Conservation (phyloP, 1,284 basidiomycete genomes). For the Gomphus bonarii region DNA sequence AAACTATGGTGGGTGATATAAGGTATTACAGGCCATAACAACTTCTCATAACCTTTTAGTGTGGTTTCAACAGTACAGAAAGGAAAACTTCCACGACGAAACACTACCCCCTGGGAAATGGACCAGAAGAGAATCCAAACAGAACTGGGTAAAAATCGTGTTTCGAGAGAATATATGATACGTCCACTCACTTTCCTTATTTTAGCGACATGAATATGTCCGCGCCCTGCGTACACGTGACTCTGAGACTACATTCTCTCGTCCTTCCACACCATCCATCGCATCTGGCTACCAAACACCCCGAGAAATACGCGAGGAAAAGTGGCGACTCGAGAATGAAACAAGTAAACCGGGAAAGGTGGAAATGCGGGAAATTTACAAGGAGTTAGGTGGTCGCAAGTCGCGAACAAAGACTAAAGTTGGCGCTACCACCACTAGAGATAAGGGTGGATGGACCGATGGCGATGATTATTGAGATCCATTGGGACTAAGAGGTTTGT, state of each 20-base stretch:
- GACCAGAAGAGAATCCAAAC: constrained; percentile 78
- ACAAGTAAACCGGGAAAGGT: constrained; percentile 4
- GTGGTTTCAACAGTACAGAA: constrained; percentile 83
- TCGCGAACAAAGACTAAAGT: constrained; percentile 52
- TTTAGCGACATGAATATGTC: constrained; percentile 49
- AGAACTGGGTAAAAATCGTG: constrained; percentile 56
- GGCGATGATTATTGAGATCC: constrained; percentile 21
- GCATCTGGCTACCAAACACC: constrained; percentile 72
- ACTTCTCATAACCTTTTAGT: constrained; percentile 35
- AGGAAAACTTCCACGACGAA: constrained; percentile 70
- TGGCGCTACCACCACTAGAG: constrained; percentile 44
- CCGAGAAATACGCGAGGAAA: constrained; percentile 63
- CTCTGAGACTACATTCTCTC: constrained; percentile 29
- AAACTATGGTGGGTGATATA: constrained; percentile 64
- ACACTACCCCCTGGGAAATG: constrained; percentile 70
- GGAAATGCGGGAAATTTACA: constrained; percentile 29
- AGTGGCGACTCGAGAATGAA: constrained; percentile 54
- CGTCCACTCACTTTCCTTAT: constrained; percentile 5
- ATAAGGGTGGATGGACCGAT: constrained; percentile 56
- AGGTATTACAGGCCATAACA: neutral
- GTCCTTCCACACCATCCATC: constrained; percentile 35
- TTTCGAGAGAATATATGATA: neutral
- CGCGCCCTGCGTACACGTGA: constrained; percentile 34
- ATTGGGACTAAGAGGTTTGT: too few relatives aligned
- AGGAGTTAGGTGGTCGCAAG: constrained; percentile 80